These are phyloP conservation scores for Logfia minima DNA, from an alignment of 129 eudicot genomes.

Conservation along the genomic window DNA sequence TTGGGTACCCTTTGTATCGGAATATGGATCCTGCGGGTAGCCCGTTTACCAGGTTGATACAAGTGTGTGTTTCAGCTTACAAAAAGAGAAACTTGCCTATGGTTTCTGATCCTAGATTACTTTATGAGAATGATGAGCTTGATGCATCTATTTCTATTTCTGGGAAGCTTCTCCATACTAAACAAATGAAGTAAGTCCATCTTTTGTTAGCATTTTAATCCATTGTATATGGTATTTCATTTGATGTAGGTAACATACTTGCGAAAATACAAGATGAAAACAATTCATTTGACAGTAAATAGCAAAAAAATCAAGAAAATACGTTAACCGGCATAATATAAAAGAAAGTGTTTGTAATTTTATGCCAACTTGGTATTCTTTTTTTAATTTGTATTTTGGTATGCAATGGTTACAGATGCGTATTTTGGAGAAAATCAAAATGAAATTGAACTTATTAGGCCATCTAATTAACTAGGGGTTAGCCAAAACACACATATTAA, in stretches of 20 bases:
- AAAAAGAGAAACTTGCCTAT: conserved; percentile 66
- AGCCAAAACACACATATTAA: conserved; percentile 10
- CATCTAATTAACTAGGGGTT: conserved; percentile 16
- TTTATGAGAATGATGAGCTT: conserved; percentile 74
- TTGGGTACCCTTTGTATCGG: conserved; percentile 78
- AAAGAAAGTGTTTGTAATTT: not conserved
- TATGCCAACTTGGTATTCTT: not conserved
- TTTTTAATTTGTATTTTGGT: not conserved
- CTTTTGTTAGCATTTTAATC: conserved; percentile 4
- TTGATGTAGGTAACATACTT: not conserved
- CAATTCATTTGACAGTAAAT: too few relatives aligned
- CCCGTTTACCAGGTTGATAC: conserved; percentile 90
- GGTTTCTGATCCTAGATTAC: conserved; percentile 53
- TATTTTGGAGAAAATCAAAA: not conserved
- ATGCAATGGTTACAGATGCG: not conserved
- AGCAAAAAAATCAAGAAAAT: too few relatives aligned
- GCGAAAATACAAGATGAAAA: too few relatives aligned
- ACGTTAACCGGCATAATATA: too few relatives aligned
- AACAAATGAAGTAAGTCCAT: conserved; percentile 56
- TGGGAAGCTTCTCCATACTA: conserved; percentile 76
- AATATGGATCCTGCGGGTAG: conserved; percentile 80
- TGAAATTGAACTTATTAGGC: conserved; percentile 19
- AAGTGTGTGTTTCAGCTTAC: conserved; percentile 81
- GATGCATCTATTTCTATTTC: conserved; percentile 77
- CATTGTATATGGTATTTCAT: not conserved